These are phyloP conservation scores for Candida rishiriensis DNA, from an alignment of 805 yeast species.

Conservation along the genomic window DNA sequence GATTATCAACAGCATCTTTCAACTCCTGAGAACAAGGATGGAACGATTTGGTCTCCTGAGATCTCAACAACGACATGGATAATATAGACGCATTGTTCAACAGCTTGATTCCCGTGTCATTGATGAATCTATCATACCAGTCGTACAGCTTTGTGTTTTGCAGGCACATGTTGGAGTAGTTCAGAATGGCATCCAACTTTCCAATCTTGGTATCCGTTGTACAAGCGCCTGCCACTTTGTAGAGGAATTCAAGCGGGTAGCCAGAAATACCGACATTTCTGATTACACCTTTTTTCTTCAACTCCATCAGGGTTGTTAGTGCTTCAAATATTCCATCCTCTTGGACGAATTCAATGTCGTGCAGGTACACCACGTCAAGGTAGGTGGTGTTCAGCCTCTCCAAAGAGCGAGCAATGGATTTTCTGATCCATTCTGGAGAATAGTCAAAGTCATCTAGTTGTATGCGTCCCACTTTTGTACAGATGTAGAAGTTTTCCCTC, in stretches of 20 bases:
- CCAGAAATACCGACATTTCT: slow-evolving; percentile 77
- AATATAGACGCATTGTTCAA: slow-evolving; percentile 82
- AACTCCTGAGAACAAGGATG: slow-evolving; percentile 74
- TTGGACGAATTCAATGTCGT: slow-evolving; percentile 80
- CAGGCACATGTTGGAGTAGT: slow-evolving; percentile 77
- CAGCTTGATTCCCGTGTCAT: slow-evolving; percentile 49
- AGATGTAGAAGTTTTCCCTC: slow-evolving; percentile 62
- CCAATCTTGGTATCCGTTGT: slow-evolving; percentile 42
- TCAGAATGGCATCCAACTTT: slow-evolving; percentile 67
- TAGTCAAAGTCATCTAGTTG: slow-evolving; percentile 70
- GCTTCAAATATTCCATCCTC: slow-evolving; percentile 57
- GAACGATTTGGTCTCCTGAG: slow-evolving; percentile 62
- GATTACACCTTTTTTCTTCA: slow-evolving; percentile 63
- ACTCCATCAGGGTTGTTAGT: slow-evolving; percentile 48
- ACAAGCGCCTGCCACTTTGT: slow-evolving; percentile 42
- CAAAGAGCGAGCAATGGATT: slow-evolving; percentile 63
- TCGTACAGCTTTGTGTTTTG: slow-evolving; percentile 60
- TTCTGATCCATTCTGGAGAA: slow-evolving; percentile 51
- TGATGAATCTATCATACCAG: slow-evolving; percentile 44
- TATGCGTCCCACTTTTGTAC: slow-evolving; percentile 85
- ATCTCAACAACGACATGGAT: slow-evolving; percentile 79
- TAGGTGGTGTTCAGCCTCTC: slow-evolving; percentile 61
- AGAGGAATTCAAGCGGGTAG: slow-evolving; percentile 72
- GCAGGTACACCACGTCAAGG: slow-evolving; percentile 79
- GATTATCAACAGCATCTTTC: slow-evolving; percentile 44